Evolutionary conservation across 2,329 filamentous ascomycete genomes (phyloP).

Genomic region (Pyrenochaeta sp.): DNA sequence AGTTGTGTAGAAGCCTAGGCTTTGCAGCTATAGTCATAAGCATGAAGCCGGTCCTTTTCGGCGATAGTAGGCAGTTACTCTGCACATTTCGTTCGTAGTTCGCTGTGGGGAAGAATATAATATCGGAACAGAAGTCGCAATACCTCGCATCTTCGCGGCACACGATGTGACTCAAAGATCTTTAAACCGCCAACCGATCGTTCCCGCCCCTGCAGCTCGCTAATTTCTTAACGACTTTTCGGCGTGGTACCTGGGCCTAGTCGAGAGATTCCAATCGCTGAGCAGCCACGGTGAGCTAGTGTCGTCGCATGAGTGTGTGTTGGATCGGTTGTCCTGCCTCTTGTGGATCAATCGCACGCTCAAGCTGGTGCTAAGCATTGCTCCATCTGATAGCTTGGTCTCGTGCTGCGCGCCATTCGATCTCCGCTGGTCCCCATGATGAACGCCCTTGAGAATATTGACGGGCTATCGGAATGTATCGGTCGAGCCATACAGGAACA

Average conservation of each 20-base stretch:
- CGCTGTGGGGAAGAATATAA: not conserved
- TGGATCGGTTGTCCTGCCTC: not conserved
- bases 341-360: not conserved
- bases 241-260: not conserved
- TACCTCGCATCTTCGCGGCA: not conserved
- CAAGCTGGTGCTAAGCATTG: not conserved
- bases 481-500: conserved; percentile 41
- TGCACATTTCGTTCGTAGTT: not conserved
- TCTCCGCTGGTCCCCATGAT: conserved; percentile 11
- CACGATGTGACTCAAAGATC: not conserved
- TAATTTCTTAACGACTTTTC: not conserved
- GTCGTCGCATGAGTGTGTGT: not conserved
- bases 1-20: not conserved
- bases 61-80: not conserved
- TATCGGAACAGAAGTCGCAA: not conserved
- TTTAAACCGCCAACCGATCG: not conserved
- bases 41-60: not conserved
- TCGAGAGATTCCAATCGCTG: not conserved
- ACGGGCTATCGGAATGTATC: conserved; percentile 42
- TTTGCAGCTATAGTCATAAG: not conserved
- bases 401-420: not conserved
- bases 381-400: not conserved
- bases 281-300: not conserved
- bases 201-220: too few species aligned
- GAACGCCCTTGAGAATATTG: conserved; percentile 28